Base-by-base conservation (phyloP, 371 early-diverging fungal genomes). In the Rhizopus arrhizus region DNA sequence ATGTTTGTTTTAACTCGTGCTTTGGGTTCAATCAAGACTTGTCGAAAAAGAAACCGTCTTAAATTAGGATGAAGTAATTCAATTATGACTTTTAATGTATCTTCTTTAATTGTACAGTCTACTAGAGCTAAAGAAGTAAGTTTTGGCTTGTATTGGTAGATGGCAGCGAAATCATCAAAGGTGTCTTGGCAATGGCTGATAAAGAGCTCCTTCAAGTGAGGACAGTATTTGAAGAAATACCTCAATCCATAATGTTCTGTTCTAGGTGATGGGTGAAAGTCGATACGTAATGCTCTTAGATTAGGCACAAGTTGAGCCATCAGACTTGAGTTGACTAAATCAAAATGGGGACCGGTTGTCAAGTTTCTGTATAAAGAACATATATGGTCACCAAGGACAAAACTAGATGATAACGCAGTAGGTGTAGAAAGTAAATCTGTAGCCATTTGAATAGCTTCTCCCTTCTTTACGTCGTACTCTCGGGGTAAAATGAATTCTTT, bases 401-500 rank as follows among this genome's bases (percentile, higher is more conserved):
- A 52, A n/a, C 64, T 46, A 12, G 68, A 66, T 29, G 70, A 71
- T 2, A 66, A 53, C 12, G 70, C 69, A 42, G 55, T 58, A 12
- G 48, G 48, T 42, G 61, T 59, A 0, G 73, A 57, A 5, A 80
- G 42, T 34, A 80, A 62, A 33, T 80, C 77, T 0, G 80, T 80
- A 2, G 80, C 77, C 52, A 69, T 66, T 11, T 66, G 71, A 3
- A 71, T 64, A 32, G 59, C 42, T 13, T 56, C 46, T 10, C 57
- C 54, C n/a, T 47, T 58, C 36, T 53, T 67, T 36, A 74, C 55
- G 46, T 76, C 77, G 13, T 73, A 63, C 47, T 69, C 73, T 22
- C 68, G 56, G 16, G 77, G 77, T 12, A 80, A 36, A n/a, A 80
- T 73, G 50, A 80, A 77, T 48, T 77, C 81, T 51, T 80, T 77